Conservation (phyloP, 208 protist species). For the Herpetomonas samuelpessoai region DNA sequence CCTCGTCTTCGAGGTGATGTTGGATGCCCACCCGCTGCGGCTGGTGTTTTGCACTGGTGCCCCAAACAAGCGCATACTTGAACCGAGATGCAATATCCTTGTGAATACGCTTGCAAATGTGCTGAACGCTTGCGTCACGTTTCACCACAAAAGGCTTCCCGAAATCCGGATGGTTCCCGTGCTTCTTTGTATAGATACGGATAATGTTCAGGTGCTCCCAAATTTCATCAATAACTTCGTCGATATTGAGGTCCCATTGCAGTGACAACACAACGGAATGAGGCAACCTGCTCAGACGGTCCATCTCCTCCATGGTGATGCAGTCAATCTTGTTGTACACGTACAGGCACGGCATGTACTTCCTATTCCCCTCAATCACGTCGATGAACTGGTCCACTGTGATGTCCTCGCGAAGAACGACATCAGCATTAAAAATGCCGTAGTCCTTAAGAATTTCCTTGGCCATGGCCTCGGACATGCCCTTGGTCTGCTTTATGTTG, state of each 20-base stretch:
- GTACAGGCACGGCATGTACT: conserved; percentile 93
- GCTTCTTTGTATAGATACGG: conserved; percentile 97
- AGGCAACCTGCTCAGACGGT: conserved; percentile 88
- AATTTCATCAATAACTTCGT: conserved; percentile 94
- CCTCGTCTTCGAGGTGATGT: conserved; percentile 89
- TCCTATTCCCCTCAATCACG: conserved; percentile 96
- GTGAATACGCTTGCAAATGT: conserved; percentile 94
- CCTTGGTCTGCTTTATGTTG: conserved; percentile 76
- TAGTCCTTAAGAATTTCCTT: conserved; percentile 95
- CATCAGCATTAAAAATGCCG: conserved; percentile 96
- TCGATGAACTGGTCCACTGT: conserved; percentile 99
- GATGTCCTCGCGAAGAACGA: conserved; percentile 95
- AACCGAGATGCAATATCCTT: conserved; percentile 92
- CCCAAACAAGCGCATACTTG: conserved; percentile 95
- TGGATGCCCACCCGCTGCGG: conserved; percentile 94
- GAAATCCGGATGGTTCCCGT: conserved; percentile 95
- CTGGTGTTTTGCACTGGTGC: conserved; percentile 94
- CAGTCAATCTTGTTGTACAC: conserved; percentile 98
- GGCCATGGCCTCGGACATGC: conserved; percentile 87
- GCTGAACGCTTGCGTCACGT: conserved; percentile 79
- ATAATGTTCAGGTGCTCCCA: conserved; percentile 97
- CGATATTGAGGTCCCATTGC: conserved; percentile 93
- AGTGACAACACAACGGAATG: conserved; percentile 89
- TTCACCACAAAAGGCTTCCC: conserved; percentile 93
- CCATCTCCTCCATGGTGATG: conserved; percentile 96